Percentiles rank a stretch among this genome's conserved stretches.
phyloP scores from a whole-genome alignment of 768 basidiomycete genomes.

The Boletales sp. region DNA sequence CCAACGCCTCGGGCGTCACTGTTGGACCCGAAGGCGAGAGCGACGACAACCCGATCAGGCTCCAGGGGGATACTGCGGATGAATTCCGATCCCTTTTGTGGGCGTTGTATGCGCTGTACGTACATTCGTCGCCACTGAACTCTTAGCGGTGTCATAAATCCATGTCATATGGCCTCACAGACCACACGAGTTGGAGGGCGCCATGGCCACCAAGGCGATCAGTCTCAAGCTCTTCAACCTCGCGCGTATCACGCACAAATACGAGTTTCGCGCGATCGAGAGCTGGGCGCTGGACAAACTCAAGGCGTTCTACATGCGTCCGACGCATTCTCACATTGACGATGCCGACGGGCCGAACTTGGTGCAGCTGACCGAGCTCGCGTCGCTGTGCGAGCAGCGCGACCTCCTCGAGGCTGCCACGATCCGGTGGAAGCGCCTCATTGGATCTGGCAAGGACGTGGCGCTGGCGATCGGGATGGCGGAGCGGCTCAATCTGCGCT shows the following conservation, averaged over 20 bases:
- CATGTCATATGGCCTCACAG: conserved; percentile 24
- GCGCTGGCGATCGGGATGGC: conserved; percentile 44
- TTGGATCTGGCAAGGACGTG: conserved; percentile 43
- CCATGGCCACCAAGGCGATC: conserved; percentile 40
- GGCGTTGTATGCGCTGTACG: conserved; percentile 51
- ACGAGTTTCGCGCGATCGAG: conserved; percentile 44
- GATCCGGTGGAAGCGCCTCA: conserved; percentile 45
- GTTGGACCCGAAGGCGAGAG: conserved; percentile 42
- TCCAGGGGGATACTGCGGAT: conserved; percentile 45
- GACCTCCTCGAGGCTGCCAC: conserved; percentile 42
- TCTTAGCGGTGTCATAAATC: conserved; percentile 2
- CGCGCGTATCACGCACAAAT: conserved; percentile 46
- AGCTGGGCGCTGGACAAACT: conserved; percentile 43
- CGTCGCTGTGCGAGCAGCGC: conserved; percentile 46
- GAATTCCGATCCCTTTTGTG: conserved; percentile 53
- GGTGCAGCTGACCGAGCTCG: conserved; percentile 48
- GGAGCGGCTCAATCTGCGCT: conserved; percentile 44
- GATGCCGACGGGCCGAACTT: conserved; percentile 37
- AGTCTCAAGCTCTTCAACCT: conserved; percentile 45
- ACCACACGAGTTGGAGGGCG: conserved; percentile 43
- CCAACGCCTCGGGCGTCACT: conserved; percentile 22
- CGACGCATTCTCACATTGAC: conserved; percentile 26
- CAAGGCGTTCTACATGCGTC: conserved; percentile 34
- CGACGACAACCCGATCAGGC: conserved; percentile 48
- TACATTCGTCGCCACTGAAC: conserved; percentile 8